A percentile compares a stretch with the other conserved stretches of the same genome.
Evolutionary conservation across 306 rosid species (phyloP).

Genomic region (Bauhinia variegata): DNA sequence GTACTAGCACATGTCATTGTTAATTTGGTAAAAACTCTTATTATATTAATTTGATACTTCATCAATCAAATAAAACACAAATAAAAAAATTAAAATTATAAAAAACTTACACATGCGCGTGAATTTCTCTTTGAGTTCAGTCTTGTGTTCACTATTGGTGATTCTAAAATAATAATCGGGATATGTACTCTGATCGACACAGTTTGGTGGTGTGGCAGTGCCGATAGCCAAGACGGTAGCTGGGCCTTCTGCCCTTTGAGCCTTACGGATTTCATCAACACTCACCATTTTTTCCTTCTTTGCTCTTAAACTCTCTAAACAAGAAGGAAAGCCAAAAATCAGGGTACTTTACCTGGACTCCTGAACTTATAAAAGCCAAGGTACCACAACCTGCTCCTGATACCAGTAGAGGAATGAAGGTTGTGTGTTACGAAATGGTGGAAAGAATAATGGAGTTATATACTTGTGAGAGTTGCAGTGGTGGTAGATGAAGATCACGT

Average conservation of each 20-base stretch:
- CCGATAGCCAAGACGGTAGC: slow-evolving; percentile 61
- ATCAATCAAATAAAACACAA: too few species aligned
- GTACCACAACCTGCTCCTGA: too few species aligned
- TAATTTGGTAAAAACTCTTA: too few species aligned
- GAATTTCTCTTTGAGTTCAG: too few species aligned
- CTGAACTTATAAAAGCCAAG: too few species aligned
- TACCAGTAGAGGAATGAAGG: background rate
- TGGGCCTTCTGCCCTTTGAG: slow-evolving; percentile 62
- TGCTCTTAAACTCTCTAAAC: background rate
- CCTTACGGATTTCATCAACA: slow-evolving; percentile 55
- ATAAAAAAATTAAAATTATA: too few species aligned
- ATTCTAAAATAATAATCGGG: slow-evolving; percentile 61
- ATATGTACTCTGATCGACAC: slow-evolving; percentile 51
- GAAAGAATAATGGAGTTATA: background rate
- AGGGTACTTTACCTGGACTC: background rate
- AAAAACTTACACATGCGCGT: slow-evolving; percentile 60
- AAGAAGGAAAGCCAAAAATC: too few species aligned
- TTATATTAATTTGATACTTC: too few species aligned
- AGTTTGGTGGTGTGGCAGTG: slow-evolving; percentile 55
- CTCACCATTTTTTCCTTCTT: slow-evolving; percentile 43
- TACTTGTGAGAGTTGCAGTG: background rate
- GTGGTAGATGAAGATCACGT: slow-evolving; percentile 40
- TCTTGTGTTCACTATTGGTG: slow-evolving; percentile 55
- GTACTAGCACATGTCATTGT: too few species aligned
- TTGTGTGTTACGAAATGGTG: background rate